phyloP scores from a whole-genome alignment of 345 rosid genomes.

The Eucalyptus regnans region DNA sequence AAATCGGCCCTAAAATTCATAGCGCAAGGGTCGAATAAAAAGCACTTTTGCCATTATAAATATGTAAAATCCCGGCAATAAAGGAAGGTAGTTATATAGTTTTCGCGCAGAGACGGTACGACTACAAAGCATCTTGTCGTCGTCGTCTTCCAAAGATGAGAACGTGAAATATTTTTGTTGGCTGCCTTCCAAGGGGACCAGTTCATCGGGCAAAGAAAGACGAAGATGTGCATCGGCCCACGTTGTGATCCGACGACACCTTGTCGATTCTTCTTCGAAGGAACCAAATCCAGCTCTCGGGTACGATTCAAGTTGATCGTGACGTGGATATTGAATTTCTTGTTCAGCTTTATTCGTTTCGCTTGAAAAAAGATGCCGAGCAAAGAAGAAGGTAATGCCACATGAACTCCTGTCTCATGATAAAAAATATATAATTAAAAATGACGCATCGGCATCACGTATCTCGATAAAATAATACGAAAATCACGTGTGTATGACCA shows the following conservation, averaged over 20 bases:
- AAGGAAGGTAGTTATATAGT: fast-evolving
- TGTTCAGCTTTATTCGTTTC: not conserved
- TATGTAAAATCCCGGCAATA: not conserved
- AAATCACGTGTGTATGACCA: fast-evolving
- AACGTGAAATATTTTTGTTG: not conserved
- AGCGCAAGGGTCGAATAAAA: not conserved
- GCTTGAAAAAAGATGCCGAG: not conserved
- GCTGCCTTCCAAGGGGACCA: not conserved
- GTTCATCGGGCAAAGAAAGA: not conserved
- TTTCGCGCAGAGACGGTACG: not conserved
- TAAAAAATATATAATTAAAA: not conserved
- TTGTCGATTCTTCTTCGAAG: not conserved
- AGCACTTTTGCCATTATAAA: too few relatives aligned
- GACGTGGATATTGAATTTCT: not conserved
- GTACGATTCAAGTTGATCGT: not conserved
- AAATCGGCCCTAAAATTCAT: not conserved
- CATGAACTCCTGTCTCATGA: not conserved
- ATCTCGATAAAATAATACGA: not conserved
- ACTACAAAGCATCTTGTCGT: not conserved
- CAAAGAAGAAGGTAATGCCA: not conserved
- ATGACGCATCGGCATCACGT: fast-evolving
- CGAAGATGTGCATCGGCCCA: not conserved
- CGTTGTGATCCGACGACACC: not conserved
- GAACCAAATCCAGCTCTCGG: not conserved
- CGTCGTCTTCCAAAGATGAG: not conserved